A percentile compares a stretch with the other conserved stretches of the same genome.
Conservation (phyloP, 352 stramenopile genomes). For the Phytophthora cactorum region DNA sequence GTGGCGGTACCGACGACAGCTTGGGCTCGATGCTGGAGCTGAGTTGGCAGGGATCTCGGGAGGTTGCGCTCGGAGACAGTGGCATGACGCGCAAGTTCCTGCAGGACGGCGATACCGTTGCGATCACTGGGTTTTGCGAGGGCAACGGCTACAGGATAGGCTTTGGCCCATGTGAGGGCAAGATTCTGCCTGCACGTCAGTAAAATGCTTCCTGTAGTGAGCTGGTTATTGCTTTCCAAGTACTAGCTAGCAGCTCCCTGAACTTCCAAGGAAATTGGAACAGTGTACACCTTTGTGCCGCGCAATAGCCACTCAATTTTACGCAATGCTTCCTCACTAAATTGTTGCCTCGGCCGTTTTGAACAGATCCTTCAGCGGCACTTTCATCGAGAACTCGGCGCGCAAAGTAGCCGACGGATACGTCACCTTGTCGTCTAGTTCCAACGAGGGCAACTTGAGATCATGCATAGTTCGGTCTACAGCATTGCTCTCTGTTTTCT, state of each 20-base stretch:
- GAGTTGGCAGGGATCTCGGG: conserved; percentile 93
- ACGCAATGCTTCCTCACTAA: conserved; percentile 23
- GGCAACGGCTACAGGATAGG: conserved; percentile 93
- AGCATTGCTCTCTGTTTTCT: not conserved
- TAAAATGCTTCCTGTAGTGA: conserved; percentile 28
- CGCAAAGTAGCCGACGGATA: conserved; percentile 37
- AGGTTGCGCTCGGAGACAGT: conserved; percentile 75
- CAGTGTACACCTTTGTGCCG: not conserved
- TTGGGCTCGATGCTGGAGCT: conserved; percentile 97
- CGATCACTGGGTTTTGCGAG: conserved; percentile 93
- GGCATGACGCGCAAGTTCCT: conserved; percentile 94
- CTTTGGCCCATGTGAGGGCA: conserved; percentile 94
- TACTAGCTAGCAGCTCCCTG: not conserved
- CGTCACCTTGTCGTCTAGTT: conserved; percentile 34
- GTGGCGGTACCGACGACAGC: conserved; percentile 82
- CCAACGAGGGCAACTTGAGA: conserved; percentile 28
- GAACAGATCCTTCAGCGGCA: conserved; percentile 50
- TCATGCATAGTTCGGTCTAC: conserved; percentile 3
- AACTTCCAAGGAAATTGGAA: conserved; percentile 2
- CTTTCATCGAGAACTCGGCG: conserved; percentile 38
- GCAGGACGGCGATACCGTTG: conserved; percentile 94
- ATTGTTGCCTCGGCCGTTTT: conserved; percentile 49
- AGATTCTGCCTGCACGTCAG: conserved; percentile 87
- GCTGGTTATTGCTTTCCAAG: not conserved
- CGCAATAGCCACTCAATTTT: conserved; percentile 1